phyloP scores from a whole-genome alignment of 768 basidiomycete genomes.

The Lactarius indigo region DNA sequence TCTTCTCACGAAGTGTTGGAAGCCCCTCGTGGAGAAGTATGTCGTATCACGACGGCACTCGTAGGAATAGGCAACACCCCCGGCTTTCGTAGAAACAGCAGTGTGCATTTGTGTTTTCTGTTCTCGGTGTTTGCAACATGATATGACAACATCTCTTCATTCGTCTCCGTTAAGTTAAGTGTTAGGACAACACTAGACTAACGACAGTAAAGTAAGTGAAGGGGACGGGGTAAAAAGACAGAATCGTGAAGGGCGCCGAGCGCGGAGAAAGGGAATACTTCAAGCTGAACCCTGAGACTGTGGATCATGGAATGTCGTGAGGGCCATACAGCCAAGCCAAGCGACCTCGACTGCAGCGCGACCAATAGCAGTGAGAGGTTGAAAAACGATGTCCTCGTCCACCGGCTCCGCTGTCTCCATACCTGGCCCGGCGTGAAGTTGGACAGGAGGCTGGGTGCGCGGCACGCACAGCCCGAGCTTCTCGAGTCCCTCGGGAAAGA shows the following conservation, averaged over 20 bases:
- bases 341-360: constrained; percentile 51
- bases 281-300: not conserved
- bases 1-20: no score
- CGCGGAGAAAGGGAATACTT: not conserved
- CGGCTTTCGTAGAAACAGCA: not conserved
- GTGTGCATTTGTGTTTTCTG: not conserved
- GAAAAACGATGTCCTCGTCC: constrained; percentile 41
- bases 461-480: constrained; percentile 62
- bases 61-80: not conserved
- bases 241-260: no score
- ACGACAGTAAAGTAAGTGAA: no score
- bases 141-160: no score
- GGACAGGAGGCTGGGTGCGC: constrained; percentile 19
- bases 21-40: constrained; percentile 31
- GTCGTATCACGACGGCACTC: no score
- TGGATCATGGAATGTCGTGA: constrained; percentile 38
- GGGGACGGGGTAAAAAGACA: no score
- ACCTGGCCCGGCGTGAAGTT: constrained; percentile 8
- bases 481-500: constrained; percentile 74
- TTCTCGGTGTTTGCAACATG: not conserved
- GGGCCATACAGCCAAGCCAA: constrained; percentile 52
- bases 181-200: no score
- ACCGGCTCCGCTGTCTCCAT: constrained; percentile 39
- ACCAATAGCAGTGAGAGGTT: constrained; percentile 46
- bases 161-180: no score